A percentile compares a stretch with the other conserved stretches of the same genome.
Conservation (phyloP, 2,329 filamentous ascomycete species). For the Exophiala phaeomuriformis region DNA sequence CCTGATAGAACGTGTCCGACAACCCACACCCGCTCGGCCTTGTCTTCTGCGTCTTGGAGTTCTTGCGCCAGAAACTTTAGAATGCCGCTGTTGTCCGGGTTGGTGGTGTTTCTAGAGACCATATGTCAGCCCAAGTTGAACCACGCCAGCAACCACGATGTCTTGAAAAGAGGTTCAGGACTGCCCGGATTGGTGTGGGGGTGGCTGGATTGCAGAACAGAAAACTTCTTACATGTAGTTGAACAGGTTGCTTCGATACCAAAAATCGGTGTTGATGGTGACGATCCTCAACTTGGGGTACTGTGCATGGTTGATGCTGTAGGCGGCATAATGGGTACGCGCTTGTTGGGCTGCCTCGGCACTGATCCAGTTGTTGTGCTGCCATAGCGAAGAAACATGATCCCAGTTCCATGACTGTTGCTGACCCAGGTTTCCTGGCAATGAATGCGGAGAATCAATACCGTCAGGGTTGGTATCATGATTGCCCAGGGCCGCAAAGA, state of each 20-base stretch:
- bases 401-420: slow-evolving; percentile 55
- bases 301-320: slow-evolving; percentile 44
- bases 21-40: slow-evolving; percentile 49
- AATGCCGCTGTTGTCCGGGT: slow-evolving; percentile 45
- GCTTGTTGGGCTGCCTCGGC: slow-evolving; percentile 41
- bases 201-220: slow-evolving; percentile 22
- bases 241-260: slow-evolving; percentile 39
- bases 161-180: slow-evolving; percentile 30
- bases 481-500: slow-evolving; percentile 52
- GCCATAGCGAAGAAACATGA: slow-evolving; percentile 50
- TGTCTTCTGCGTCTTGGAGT: slow-evolving; percentile 47
- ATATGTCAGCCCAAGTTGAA: no score
- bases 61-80: slow-evolving; percentile 47
- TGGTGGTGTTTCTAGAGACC: slow-evolving; percentile 43
- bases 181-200: slow-evolving; percentile 33
- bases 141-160: no score
- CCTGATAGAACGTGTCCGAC: slow-evolving; percentile 49
- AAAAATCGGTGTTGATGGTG: slow-evolving; percentile 49
- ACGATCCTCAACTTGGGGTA: slow-evolving; percentile 48
- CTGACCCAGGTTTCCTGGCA: slow-evolving; percentile 47
- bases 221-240: slow-evolving; percentile 29
- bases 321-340: slow-evolving; percentile 49
- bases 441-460: slow-evolving; percentile 46
- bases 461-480: slow-evolving; percentile 50
- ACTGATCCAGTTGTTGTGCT: slow-evolving; percentile 51